These are phyloP conservation scores for Dipteronia sinensis DNA, from an alignment of 345 rosid species.

Conservation along the genomic window DNA sequence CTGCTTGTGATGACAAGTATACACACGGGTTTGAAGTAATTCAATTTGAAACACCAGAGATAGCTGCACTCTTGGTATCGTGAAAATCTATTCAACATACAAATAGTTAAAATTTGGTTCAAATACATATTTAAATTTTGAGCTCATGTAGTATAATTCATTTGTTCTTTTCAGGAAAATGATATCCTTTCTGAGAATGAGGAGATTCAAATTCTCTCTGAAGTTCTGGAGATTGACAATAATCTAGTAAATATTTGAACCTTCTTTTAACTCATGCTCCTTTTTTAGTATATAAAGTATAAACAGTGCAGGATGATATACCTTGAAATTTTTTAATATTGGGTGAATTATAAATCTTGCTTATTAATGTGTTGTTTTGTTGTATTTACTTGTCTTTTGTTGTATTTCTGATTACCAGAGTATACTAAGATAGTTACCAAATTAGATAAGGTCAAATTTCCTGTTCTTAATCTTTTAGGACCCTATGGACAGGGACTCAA, in stretches of 20 bases:
- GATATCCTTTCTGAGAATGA: constrained; percentile 33
- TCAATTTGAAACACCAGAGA: constrained; percentile 67
- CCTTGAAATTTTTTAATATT: background rate
- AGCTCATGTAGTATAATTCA: background rate
- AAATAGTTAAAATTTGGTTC: background rate
- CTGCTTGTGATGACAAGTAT: constrained; percentile 31
- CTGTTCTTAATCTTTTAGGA: background rate
- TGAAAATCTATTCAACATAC: background rate
- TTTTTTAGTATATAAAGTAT: background rate
- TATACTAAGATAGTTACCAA: background rate
- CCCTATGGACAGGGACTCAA: background rate
- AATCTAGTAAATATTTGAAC: constrained; percentile 39
- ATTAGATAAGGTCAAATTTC: background rate
- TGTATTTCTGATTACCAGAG: no score
- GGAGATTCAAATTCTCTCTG: constrained; percentile 37
- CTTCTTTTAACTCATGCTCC: background rate
- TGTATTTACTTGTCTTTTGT: background rate
- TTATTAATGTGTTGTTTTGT: no score
- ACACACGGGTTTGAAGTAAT: constrained; percentile 29
- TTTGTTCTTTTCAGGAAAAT: constrained; percentile 42
- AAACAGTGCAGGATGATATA: constrained; percentile 6
- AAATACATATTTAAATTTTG: background rate
- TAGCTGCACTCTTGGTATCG: constrained; percentile 51
- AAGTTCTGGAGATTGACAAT: constrained; percentile 41
- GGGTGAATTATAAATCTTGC: background rate